phyloP scores from a whole-genome alignment of 805 yeast species.

The Naumovozyma baii region DNA sequence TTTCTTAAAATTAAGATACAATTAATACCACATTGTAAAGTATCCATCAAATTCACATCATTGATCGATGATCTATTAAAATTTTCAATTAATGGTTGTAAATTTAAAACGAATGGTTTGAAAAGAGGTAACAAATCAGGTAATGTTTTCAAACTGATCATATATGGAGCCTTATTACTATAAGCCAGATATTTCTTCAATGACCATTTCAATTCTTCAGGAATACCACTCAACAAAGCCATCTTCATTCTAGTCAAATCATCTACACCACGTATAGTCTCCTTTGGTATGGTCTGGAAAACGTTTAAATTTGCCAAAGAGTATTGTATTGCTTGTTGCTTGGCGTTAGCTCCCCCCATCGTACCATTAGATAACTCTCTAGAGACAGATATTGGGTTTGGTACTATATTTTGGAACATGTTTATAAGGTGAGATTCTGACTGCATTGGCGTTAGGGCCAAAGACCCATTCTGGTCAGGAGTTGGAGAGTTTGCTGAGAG shows the following conservation, averaged over 20 bases:
- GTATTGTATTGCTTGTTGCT: constrained; percentile 16
- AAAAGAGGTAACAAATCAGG: constrained; percentile 32
- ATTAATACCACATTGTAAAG: constrained; percentile 27
- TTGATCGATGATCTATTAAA: constrained; percentile 19
- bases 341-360: constrained; percentile 4
- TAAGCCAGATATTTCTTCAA: constrained; percentile 35
- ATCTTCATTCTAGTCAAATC: constrained; percentile 56
- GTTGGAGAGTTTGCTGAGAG: constrained; percentile 2
- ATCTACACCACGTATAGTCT: constrained; percentile 46
- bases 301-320: constrained; percentile 25
- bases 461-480: not conserved
- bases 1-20: constrained; percentile 61
- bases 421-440: constrained; percentile 2
- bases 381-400: constrained; percentile 24
- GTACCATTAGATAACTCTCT: constrained; percentile 26
- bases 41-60: constrained; percentile 7
- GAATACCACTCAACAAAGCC: constrained; percentile 57
- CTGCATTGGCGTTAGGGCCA: not conserved
- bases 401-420: constrained; percentile 18
- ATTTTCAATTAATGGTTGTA: constrained; percentile 18
- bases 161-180: constrained; percentile 40
- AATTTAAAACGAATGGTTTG: constrained; percentile 25
- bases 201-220: constrained; percentile 65
- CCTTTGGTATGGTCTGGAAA: constrained; percentile 27
- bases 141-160: constrained; percentile 38